Base-by-base conservation (phyloP, 495 filamentous ascomycete genomes). In the Hypoxylon fuscum region DNA sequence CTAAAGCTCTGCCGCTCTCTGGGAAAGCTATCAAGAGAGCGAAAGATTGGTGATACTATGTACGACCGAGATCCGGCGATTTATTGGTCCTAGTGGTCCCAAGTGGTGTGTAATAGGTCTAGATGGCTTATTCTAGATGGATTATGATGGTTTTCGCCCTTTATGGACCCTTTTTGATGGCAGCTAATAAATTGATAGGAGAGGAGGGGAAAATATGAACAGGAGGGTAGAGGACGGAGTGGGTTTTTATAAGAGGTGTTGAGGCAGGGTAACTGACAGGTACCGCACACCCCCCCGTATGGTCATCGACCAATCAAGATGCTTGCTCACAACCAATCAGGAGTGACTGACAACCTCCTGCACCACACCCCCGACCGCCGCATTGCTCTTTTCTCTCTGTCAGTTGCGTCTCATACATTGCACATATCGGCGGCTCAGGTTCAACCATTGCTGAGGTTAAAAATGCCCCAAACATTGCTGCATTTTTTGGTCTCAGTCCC, bases 241-340 rank as follows among this genome's bases (percentile, higher is more conserved):
- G 56, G 56, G 56, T 20, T 55, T 65, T 65, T 65, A 65, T 65
- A 50, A 59, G 50, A 59, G 50, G 45, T 59, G 41, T 59, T 48
- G 31, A 65, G 62, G 55, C 55, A 59, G 61, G 55, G 55, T 43
- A 49, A 38, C n/a, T n/a, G 15, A 59, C 32, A n/a, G 11, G 50
- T 62, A 46, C 12, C 40, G 40, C 54, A 57, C 34, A 21, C 29
- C 48, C 61, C 23, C 48, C 12, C 29, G 37, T 55, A 37, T 23
- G 14, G 21, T 27, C 32, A 10, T 3, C 0, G 20, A 35, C 62
- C 55, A 65, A 65, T 64, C 61, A 64, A 20, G 18, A 29, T 9
- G 46, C 21, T 37, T 43, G 15, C 55, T 51, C 20, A 42, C 37
- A 44, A 31, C 62, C 56, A 66, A 60, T 60, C 44, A 65, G 55